phyloP scores from a whole-genome alignment of 2,329 filamentous ascomycete species.

The Ploettnerulaceae sp. region DNA sequence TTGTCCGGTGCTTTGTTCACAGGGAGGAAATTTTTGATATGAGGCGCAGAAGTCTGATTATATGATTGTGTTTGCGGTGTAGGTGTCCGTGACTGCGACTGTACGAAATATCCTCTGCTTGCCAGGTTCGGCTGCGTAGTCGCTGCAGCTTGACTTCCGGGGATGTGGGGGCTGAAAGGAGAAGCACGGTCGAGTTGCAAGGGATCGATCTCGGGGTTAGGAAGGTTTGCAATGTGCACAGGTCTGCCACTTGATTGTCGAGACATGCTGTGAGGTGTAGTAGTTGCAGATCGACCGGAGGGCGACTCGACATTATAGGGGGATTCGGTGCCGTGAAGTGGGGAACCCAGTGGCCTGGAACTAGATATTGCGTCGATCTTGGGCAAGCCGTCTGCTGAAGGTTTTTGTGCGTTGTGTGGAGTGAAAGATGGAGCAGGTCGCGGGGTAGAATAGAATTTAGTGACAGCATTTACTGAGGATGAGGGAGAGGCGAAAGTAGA shows the following conservation, averaged over 20 bases:
- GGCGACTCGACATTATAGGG: conserved; percentile 21
- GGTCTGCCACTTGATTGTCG: conserved; percentile 7
- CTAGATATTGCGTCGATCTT: neutral
- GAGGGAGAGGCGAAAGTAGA: neutral
- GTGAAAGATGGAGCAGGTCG: neutral
- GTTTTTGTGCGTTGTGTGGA: neutral
- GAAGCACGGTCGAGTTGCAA: conserved; percentile 6
- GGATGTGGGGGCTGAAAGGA: neutral
- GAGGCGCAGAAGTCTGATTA: neutral
- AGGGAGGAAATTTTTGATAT: conserved; percentile 23
- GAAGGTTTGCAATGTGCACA: neutral
- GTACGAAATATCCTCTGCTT: neutral
- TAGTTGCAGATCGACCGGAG: conserved; percentile 8
- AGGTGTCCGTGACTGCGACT: neutral
- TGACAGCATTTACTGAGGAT: neutral
- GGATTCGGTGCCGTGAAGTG: conserved; percentile 16
- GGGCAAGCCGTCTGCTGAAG: neutral
- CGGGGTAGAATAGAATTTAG: neutral
- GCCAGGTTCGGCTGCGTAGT: neutral
- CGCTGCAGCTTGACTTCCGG: neutral
- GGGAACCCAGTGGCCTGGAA: neutral
- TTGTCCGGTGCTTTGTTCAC: conserved; percentile 18
- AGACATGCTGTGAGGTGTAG: conserved; percentile 6
- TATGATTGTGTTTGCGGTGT: neutral
- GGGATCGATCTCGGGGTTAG: conserved; percentile 12